phyloP scores from a whole-genome alignment of 257 asterid genomes.

The Ocimum tenuiflorum region DNA sequence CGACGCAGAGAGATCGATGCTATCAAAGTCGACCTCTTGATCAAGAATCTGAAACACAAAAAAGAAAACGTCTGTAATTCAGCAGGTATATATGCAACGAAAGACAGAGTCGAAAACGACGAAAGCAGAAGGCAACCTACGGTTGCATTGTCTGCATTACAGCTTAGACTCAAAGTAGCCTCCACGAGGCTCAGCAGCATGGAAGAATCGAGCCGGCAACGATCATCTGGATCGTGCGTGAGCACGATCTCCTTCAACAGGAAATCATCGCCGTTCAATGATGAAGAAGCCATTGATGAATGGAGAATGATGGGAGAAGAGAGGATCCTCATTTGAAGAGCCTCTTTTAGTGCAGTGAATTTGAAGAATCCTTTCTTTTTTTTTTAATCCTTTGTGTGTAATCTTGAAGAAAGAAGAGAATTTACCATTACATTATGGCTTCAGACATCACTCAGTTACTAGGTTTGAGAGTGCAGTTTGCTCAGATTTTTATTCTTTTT shows the following conservation, averaged over 20 bases:
- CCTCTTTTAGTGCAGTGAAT: background rate
- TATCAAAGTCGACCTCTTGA: slow-evolving; percentile 15
- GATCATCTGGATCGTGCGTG: slow-evolving; percentile 57
- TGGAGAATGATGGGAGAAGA: background rate
- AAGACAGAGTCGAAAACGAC: background rate
- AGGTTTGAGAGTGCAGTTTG: background rate
- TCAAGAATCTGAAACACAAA: slow-evolving; percentile 40
- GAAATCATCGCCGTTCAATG: slow-evolving; percentile 44
- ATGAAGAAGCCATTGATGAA: slow-evolving; percentile 11
- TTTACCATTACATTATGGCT: background rate
- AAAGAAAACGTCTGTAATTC: background rate
- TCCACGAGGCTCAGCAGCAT: slow-evolving; percentile 39
- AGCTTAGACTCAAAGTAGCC: slow-evolving; percentile 29
- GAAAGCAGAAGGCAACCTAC: background rate
- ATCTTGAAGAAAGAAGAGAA: slow-evolving; percentile 16
- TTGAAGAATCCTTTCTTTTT: slow-evolving; percentile 9
- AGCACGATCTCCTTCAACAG: slow-evolving; percentile 41
- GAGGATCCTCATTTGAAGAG: slow-evolving; percentile 23
- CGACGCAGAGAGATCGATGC: slow-evolving; percentile 28
- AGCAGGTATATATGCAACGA: background rate
- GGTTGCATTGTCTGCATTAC: slow-evolving; percentile 31
- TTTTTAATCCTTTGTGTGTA: slow-evolving; percentile 11
- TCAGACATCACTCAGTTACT: background rate
- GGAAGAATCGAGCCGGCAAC: slow-evolving; percentile 35
- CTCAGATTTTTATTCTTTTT: background rate